Evolutionary conservation across 2,329 filamentous ascomycete species (phyloP), one percentile per base, ranked within the genome.

Genomic region (Cladosporium halotolerans): DNA sequence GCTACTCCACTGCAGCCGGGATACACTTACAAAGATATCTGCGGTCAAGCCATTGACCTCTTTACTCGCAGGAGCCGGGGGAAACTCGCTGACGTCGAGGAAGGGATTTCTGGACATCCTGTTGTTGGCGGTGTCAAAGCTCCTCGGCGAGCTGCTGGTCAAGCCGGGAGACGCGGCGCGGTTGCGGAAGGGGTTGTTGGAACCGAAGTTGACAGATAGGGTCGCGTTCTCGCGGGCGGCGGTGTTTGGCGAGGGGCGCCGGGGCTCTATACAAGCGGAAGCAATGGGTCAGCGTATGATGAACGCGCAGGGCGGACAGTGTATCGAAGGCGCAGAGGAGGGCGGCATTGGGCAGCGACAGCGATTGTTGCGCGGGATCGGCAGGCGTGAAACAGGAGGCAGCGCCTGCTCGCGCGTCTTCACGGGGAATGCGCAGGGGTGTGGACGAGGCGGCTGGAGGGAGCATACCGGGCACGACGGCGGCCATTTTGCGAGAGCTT

Each of bases 141-240:
- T 59, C 33, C 41, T 53, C 9, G 62, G 65, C 34, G 59, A 70
- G 56, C 50, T 66, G 59, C 48, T 68, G 67, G 33, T 68, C 69
- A 49, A 64, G 55, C 59, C 64, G 55, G 74, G 84, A 58, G 85
- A 88, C 36, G 77, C 75, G 59, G 84, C 82, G 65, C 85, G 82
- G 70, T 88, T 88, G 74, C 86, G 84, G 67, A 81, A 91, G 58
- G 87, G 87, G 68, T 91, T 91, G 78, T 90, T 90, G 70, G 84
- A 84, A 65, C 73, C 72, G 54, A 90, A 80, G 71, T 83, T 85
- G 68, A 86, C 31, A 52, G 79, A 51, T 34, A 75, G 66, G 85
- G 75, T 61, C 76, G 77, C 59, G 43, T 50, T 36, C 78, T 70
- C 62, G 79, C 79, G 60, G 73, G 76, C 62, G 71, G 48, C 48